A percentile compares a stretch with the other conserved stretches of the same genome.
Conservation (phyloP, 2,329 filamentous ascomycete species). For the Botrytis aclada region DNA sequence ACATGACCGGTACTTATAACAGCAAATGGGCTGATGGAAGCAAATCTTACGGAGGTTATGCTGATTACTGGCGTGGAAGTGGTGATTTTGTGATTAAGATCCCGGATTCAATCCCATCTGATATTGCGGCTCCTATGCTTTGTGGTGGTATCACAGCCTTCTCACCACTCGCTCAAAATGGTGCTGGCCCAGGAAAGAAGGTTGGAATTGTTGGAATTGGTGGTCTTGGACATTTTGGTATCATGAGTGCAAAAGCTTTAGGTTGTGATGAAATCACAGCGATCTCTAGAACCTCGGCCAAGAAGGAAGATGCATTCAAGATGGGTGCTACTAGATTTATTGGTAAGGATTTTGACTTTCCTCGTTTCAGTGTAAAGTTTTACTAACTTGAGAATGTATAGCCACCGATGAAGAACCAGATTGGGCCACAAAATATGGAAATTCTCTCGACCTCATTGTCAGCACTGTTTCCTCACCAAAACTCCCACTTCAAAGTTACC, state of each 20-base stretch:
- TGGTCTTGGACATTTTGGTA: slow-evolving; percentile 68
- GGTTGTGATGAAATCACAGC: slow-evolving; percentile 64
- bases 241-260: slow-evolving; percentile 69
- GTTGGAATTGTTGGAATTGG: slow-evolving; percentile 67
- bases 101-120: slow-evolving; percentile 49
- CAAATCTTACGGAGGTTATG: slow-evolving; percentile 51
- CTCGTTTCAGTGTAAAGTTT: no score
- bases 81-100: slow-evolving; percentile 60
- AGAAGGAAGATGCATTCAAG: slow-evolving; percentile 57
- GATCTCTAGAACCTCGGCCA: slow-evolving; percentile 57
- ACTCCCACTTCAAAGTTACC: slow-evolving; percentile 62
- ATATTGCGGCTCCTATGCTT: slow-evolving; percentile 63
- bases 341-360: slow-evolving; percentile 24
- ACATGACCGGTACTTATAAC: slow-evolving; percentile 45
- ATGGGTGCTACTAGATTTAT: slow-evolving; percentile 59
- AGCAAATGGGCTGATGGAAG: slow-evolving; percentile 34
- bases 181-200: slow-evolving; percentile 65
- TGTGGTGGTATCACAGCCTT: slow-evolving; percentile 76
- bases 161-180: slow-evolving; percentile 63
- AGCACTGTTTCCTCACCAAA: slow-evolving; percentile 54
- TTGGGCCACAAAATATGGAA: slow-evolving; percentile 55
- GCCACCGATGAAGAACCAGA: slow-evolving; percentile 51
- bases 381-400: not conserved
- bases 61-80: slow-evolving; percentile 51
- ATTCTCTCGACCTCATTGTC: slow-evolving; percentile 56